Conservation (phyloP, 2,329 filamentous ascomycete species). For the Lomentospora prolificans region DNA sequence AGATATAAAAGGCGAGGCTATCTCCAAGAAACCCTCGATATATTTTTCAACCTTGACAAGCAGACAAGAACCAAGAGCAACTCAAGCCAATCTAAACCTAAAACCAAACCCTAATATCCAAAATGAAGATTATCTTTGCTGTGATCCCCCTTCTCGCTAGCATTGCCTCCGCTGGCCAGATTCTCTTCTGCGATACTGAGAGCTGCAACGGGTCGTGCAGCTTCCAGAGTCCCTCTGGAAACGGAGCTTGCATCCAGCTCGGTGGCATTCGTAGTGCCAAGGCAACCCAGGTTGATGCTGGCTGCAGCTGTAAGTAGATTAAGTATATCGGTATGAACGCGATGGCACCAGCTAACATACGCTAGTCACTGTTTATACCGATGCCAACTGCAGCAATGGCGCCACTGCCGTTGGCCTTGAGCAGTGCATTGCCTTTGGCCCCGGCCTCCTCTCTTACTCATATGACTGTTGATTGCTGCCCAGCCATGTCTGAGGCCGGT, state of each 20-base stretch:
- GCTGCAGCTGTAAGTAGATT: constrained; percentile 1
- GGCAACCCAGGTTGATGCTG: constrained; percentile 1
- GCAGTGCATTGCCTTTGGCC: neutral
- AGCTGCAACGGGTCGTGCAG: constrained; percentile 1
- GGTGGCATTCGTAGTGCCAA: neutral
- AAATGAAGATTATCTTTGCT: neutral
- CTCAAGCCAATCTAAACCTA: neutral
- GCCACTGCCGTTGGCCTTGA: neutral
- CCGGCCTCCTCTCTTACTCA: neutral
- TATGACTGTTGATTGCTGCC: constrained; percentile 5
- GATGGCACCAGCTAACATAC: neutral
- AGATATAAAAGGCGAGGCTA: too few species aligned
- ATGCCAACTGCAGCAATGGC: neutral
- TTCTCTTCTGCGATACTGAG: neutral
- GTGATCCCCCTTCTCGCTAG: neutral
- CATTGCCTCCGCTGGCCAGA: neutral
- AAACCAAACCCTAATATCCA: neutral
- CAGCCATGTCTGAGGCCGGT: too few species aligned
- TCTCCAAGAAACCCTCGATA: too few species aligned
- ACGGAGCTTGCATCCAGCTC: neutral
- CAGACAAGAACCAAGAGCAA: too few species aligned
- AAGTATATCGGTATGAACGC: neutral
- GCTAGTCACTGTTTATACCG: neutral
- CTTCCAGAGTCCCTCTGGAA: neutral
- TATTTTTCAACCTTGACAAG: too few species aligned